phyloP scores from a whole-genome alignment of 148 eudicot genomes.

The Silene latifolia region DNA sequence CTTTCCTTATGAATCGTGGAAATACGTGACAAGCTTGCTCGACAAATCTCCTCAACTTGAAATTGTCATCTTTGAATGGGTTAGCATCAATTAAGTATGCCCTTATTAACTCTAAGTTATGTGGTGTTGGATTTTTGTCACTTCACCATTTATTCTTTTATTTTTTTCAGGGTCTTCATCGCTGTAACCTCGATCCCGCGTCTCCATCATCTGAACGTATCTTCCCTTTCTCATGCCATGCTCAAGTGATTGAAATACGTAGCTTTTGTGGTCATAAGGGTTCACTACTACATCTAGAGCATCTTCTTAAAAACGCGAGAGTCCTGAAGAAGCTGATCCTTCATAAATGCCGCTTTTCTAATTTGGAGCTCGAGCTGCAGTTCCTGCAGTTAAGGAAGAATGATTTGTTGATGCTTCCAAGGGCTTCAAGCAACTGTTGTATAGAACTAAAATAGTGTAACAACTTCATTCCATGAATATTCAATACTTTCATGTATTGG shows the following conservation, averaged over 20 bases:
- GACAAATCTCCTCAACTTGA: too few relatives aligned
- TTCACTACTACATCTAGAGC: background rate
- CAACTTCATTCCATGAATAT: too few relatives aligned
- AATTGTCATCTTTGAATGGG: too few relatives aligned
- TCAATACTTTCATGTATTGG: too few relatives aligned
- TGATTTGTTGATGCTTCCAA: conserved; percentile 7
- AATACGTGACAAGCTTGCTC: too few relatives aligned
- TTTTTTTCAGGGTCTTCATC: background rate
- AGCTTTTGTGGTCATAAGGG: background rate
- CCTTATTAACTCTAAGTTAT: too few relatives aligned
- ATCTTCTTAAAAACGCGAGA: background rate
- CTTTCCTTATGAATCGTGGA: too few relatives aligned
- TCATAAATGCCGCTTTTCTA: too few relatives aligned
- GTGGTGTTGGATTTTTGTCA: too few relatives aligned
- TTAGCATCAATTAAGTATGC: too few relatives aligned
- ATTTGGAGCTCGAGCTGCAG: background rate
- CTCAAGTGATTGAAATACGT: background rate
- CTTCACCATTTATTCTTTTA: background rate
- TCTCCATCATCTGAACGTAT: background rate
- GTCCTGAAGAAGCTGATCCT: conserved; percentile 1
- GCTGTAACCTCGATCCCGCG: too few relatives aligned
- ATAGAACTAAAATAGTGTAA: background rate
- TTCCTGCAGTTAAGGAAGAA: background rate
- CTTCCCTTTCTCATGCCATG: background rate
- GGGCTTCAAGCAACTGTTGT: conserved; percentile 1